Evolutionary conservation across 2,329 filamentous ascomycete species (phyloP), one percentile per base, ranked within the genome.

Genomic region (Claviceps monticola): DNA sequence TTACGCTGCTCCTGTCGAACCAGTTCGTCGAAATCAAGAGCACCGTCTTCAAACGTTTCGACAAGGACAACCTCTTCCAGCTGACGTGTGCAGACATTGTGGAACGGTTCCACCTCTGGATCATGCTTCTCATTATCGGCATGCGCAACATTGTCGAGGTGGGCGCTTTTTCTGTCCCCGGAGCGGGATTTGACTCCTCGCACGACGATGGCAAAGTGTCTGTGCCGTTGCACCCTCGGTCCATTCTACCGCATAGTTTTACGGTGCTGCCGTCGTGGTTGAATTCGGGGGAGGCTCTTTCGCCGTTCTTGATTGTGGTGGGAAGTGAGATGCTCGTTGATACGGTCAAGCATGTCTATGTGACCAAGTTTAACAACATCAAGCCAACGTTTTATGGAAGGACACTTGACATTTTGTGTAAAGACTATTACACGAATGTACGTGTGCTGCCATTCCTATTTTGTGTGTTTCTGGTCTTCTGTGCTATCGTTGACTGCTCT

Each of bases 21-120:
- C 94, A 98, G 63, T 98, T 98, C 61, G 93, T 98, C 44, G 93
- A 98, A 70, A 95, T 98, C 74, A 98, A 98, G 64, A 88, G 88
- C 55, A 94, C 90, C 0, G 94, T 98, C 1, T 98, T 98, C 74
- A 97, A 98, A 71, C 93, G 91, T 55, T 95, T 97, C 56, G 93
- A 98, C 61, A 97, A 96, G 66, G 93, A 98, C 63, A 97, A 95
- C 58, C 73, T 95, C 0, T 98, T 98, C 64, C 93, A 98, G 65
- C 75, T 98, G 14, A 95, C 91, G 0, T 98, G 93, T 58, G 91
- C 93, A 4, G 93, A 98, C 64, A 84, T 98, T 37, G 93, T 98
- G 1, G 93, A 98, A 68, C 82, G 93, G 1, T 98, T 98, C 61
- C 93, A 98, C 62, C 78, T 98, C 1, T 97, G 91, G 88, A 80